Evolutionary conservation across 2,329 filamentous ascomycete genomes (phyloP).

Genomic region (Davidsoniella australis): DNA sequence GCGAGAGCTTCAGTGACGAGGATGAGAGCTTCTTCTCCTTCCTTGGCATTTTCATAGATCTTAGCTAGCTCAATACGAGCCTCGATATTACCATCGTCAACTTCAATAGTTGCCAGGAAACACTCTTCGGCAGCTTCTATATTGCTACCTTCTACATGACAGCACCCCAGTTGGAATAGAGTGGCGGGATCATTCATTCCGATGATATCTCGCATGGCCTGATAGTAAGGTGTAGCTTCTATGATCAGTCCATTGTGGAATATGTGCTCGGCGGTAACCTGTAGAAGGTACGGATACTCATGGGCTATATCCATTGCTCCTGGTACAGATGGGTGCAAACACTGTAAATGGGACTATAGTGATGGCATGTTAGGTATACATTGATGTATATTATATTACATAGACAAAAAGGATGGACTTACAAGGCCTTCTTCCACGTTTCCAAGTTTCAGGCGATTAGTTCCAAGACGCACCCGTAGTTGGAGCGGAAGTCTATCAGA

Average conservation of each 20-base stretch:
- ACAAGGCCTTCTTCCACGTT: slow-evolving; percentile 58
- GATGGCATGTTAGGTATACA: slow-evolving; percentile 9
- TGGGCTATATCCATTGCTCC: slow-evolving; percentile 3
- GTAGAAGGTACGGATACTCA: slow-evolving; percentile 64
- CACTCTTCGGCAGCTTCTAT: slow-evolving; percentile 57
- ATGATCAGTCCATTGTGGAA: slow-evolving; percentile 21
- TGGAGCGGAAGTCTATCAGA: slow-evolving; percentile 65
- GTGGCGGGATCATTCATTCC: slow-evolving; percentile 34
- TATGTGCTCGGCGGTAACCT: slow-evolving; percentile 41
- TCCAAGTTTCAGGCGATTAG: slow-evolving; percentile 61
- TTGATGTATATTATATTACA: not conserved
- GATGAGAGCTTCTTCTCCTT: slow-evolving; percentile 59
- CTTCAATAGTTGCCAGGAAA: slow-evolving; percentile 57
- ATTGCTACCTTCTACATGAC: slow-evolving; percentile 47
- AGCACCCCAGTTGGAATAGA: slow-evolving; percentile 43
- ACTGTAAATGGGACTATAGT: slow-evolving; percentile 38
- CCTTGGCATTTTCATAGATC: slow-evolving; percentile 61
- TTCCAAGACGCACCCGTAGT: slow-evolving; percentile 64
- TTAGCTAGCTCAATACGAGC: slow-evolving; percentile 66
- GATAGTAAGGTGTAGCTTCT: slow-evolving; percentile 38
- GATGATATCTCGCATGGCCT: slow-evolving; percentile 32
- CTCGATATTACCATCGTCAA: slow-evolving; percentile 55
- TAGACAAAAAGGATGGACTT: slow-evolving; percentile 19
- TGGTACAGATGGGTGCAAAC: slow-evolving; percentile 44
- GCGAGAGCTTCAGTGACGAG: slow-evolving; percentile 60